Evolutionary conservation across 2,329 filamentous ascomycete genomes (phyloP).

Genomic region (Pseudogymnoascus sp.): DNA sequence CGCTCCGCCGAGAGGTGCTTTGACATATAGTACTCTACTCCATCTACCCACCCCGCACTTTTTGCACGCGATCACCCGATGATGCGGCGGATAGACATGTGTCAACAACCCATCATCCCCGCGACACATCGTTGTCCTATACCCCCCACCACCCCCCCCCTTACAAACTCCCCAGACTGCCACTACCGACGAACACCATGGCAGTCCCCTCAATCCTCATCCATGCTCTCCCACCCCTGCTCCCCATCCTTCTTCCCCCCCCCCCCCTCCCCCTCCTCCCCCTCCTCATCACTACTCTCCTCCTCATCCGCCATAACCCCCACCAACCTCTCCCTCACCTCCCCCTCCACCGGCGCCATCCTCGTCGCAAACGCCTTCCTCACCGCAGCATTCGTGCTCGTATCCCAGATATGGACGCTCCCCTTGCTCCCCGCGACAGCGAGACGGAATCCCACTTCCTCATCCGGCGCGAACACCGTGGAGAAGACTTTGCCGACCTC

Average conservation of each 20-base stretch:
- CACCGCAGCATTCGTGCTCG: constrained; percentile 78
- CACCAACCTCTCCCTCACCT: constrained; percentile 68
- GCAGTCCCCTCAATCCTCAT: constrained; percentile 25
- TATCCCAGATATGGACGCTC: constrained; percentile 90
- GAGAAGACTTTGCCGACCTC: constrained; percentile 95
- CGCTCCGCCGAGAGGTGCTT: background rate
- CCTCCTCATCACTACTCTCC: constrained; percentile 53
- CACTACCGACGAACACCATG: too few relatives aligned
- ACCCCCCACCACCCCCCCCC: too few relatives aligned
- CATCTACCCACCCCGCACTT: background rate
- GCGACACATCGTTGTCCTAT: too few relatives aligned
- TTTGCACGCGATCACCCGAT: background rate
- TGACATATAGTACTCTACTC: background rate
- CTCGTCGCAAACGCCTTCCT: constrained; percentile 72
- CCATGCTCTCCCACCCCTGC: constrained; percentile 44
- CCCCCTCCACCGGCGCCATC: constrained; percentile 50
- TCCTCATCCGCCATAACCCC: constrained; percentile 61
- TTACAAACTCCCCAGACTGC: background rate
- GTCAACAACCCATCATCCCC: background rate
- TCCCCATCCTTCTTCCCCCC: constrained; percentile 39
- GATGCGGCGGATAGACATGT: background rate
- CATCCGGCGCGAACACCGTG: constrained; percentile 79
- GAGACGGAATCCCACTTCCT: constrained; percentile 83
- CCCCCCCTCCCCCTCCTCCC: constrained; percentile 44
- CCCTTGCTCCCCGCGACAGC: constrained; percentile 94